Evolutionary conservation across 1,284 basidiomycete genomes (phyloP), one percentile per base, ranked within the genome.

Genomic region (Bondarzewia mesenterica): DNA sequence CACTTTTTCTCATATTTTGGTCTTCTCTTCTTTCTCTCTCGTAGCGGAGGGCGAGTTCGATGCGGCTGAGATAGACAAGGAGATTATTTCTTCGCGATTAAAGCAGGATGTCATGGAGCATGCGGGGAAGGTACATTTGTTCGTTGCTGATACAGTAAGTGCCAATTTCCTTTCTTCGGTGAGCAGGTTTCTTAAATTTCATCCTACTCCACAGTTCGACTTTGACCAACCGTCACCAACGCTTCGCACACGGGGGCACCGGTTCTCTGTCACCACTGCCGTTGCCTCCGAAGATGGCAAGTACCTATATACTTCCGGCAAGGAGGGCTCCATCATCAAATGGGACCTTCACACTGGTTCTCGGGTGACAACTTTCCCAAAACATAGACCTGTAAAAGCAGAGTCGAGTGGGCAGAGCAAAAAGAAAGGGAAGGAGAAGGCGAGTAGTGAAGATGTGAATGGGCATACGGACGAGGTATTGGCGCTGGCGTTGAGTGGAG

Each of bases 381-480:
- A 89, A 63, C 58, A 72, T 12, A 75, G 77, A 5, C 66, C 70
- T 2, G 60, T 63, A 12, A 69, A 75, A 3, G 60, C 64, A 10
- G 68, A 74, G 54, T 73, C 75, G 40, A 85, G 83, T 59, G 78
- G 75, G 40, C 85, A 84, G 59, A 78, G 75, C 22, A 83, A 81
- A 59, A 75, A 63, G 12, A 78, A 71, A 54, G 70, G 41, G 25
- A 43, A 43, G 25, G 25, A 29, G 42, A 43, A 29, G 42, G 42
- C 26, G 29, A 61, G 63, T 49, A 56, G 55, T 16, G 61, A 57
- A 2, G 69, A 73, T 8, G 58, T 79, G 2, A 66, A 75, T 47
- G 94, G 95, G 0, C 95, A 99, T 63, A 84, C 81, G 1, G 91
- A 93, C 58, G 88, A 93, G 62, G 78, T 99, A 1, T 74, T 90